Base-by-base conservation (phyloP, 1,284 basidiomycete genomes). In the Apiotrichum montevideense region DNA sequence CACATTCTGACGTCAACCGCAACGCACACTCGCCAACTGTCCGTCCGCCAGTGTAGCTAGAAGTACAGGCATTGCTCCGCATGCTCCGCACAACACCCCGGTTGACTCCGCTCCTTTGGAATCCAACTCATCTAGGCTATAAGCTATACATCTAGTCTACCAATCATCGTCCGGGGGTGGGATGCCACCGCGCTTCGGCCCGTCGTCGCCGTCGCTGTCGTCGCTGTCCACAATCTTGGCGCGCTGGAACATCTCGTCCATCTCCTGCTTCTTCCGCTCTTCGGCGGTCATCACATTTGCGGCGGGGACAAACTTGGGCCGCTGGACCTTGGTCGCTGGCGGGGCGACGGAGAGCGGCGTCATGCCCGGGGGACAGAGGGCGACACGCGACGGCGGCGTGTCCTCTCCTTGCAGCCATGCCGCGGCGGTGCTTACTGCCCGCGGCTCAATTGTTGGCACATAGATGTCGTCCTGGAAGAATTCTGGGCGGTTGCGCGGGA, bases 381-480 rank as follows among this genome's bases (percentile, higher is more conserved):
- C 57, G 6, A 77, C 55, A 8, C 46, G 33, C 32, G 35, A 39
- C 6, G 53, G 51, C 2, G 15, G 52, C 35, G 64, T 56, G 47
- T 62, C 50, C 6, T 67, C 52, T 6, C 77, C 78, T 0, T 35
- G 54, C 6, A 76, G 53, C 75, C 78, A 80, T 7, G 68, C 66
- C 0, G 71, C 66, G 0, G 63, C 57, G 4, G 64, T 46, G 0
- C 64, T 42, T 21, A 21, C 21, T 21, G 21, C 21, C 21, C 21
- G 21, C 0, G 74, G 65, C 3, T 13, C 54, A 2, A 66, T 48
- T 3, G 79, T 80, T 1, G 70, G 68, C 0, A 73, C 59, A 48
- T 73, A 81, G 35, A 81, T 76, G 62, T 81, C 80, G 63, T 81
- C 76, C 63, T 81, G 80, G 71, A 80, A 80, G 69, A 74, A 79